Base-by-base conservation (phyloP, 305 asterid genomes). In the Fraxinus xanthoxyloides region DNA sequence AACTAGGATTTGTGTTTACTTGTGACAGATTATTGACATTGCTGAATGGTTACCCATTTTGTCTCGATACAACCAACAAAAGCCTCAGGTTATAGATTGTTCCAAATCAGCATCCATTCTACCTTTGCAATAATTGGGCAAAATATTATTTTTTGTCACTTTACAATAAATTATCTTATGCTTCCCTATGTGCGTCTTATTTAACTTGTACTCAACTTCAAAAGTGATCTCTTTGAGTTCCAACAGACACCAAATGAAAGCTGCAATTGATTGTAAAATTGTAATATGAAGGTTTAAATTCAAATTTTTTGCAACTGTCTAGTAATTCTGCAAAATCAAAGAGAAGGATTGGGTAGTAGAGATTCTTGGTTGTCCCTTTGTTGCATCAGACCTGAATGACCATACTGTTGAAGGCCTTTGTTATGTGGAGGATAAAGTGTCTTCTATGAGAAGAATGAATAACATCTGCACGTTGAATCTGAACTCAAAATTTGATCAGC, bases 81-180 rank as follows among this genome's bases (percentile, higher is more conserved):
- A 59, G 56, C 61, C 56, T 77, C 43, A 26, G 34, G 34, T 65
- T 56, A 13, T 70, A 67, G 74, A 32, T 77, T 73, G 78, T 12
- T 56, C 70, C 73, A 43, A 72, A 21, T 54, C 69, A 83, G 82
- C 75, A 23, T 76, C 40, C 38, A 63, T 74, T 15, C n/a, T 24
- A 24, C 28, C 51, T 77, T 74, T 21, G 30, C 59, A 65, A 69
- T 74, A 32, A 28, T 38, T 34, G 3, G 78, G 54, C 77, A 34
- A 13, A 32, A 12, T 73, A 2, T 78, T 48, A 24, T 32, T 48
- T 6, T 28, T 24, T 48, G 73, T n/a, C 69, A 26, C 78, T 75
- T 80, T 1, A 69, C 78, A 24, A 2, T 24, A 59, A 67, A 75
- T 63, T 73, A 26, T 72, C 32, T 54, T 13, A 12, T 73, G 38